A percentile compares a stretch with the other conserved stretches of the same genome.
These are phyloP conservation scores for Theileria orientalis DNA, from an alignment of 169 alveolate genomes.

Conservation along the genomic window DNA sequence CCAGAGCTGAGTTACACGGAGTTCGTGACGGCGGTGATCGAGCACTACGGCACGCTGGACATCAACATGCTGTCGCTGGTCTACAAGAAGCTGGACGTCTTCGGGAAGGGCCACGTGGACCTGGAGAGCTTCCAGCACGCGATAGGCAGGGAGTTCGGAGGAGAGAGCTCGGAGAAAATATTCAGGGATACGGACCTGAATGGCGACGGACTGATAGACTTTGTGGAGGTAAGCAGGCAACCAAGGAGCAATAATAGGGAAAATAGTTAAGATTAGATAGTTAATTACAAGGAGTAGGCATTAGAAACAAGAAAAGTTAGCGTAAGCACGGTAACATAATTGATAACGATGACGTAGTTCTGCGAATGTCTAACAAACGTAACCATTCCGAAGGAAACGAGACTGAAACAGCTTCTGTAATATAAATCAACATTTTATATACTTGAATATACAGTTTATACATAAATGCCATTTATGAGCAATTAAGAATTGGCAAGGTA, in stretches of 20 bases:
- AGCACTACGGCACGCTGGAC: constrained; percentile 38
- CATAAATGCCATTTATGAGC: too few species aligned
- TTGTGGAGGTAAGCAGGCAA: constrained; percentile 22
- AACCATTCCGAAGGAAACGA: background rate
- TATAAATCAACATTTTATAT: too few species aligned
- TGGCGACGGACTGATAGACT: constrained; percentile 37
- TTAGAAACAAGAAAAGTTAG: too few species aligned
- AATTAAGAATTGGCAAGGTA: too few species aligned
- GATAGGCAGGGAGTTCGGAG: constrained; percentile 45
- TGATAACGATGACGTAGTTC: background rate
- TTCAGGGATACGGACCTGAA: constrained; percentile 33
- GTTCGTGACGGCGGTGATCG: constrained; percentile 55
- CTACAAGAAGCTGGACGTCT: constrained; percentile 49
- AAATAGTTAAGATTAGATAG: too few species aligned
- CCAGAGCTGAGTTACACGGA: constrained; percentile 54
- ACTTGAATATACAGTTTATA: too few species aligned
- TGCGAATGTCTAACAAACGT: constrained; percentile 4
- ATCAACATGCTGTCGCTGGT: constrained; percentile 23
- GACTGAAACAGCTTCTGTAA: too few species aligned
- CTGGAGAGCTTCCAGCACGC: constrained; percentile 18
- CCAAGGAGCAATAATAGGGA: background rate
- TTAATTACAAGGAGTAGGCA: too few species aligned
- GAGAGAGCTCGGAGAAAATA: constrained; percentile 3
- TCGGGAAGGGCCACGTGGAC: constrained; percentile 49
- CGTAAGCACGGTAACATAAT: too few species aligned